Conservation (phyloP, 2,329 filamentous ascomycete genomes). For the Paraphaeosphaeria sporulosa region DNA sequence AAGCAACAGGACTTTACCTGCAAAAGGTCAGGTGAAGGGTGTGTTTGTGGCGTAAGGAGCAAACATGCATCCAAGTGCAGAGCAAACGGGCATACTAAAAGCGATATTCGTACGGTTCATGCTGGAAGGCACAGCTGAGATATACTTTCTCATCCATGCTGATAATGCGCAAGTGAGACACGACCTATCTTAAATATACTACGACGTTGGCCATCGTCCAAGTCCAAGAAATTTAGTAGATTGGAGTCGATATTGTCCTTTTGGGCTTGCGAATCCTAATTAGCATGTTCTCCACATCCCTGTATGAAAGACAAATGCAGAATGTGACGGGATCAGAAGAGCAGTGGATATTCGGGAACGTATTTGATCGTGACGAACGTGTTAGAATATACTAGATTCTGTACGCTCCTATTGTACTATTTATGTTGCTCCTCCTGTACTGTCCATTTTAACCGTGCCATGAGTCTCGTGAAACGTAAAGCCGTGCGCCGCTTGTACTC, state of each 20-base stretch:
- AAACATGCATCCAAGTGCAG: background rate
- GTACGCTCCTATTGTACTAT: background rate
- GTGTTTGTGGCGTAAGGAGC: background rate
- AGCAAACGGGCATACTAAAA: too few relatives aligned
- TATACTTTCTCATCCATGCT: too few relatives aligned
- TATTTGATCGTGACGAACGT: background rate
- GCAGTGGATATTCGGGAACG: background rate
- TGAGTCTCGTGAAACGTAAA: background rate
- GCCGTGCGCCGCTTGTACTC: background rate
- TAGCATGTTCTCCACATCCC: too few relatives aligned
- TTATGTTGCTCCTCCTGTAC: background rate
- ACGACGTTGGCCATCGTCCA: too few relatives aligned
- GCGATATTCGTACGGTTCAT: too few relatives aligned
- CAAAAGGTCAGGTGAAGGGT: background rate
- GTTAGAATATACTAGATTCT: background rate
- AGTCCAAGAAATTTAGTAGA: too few relatives aligned
- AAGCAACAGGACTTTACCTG: background rate
- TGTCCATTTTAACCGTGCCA: background rate
- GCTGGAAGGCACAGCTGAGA: too few relatives aligned
- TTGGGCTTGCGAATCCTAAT: too few relatives aligned
- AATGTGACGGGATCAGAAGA: background rate
- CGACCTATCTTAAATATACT: too few relatives aligned
- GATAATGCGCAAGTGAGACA: too few relatives aligned
- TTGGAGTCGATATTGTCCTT: too few relatives aligned
- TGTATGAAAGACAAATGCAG: too few relatives aligned